Conservation (phyloP, 306 rosid genomes). For the Carpinus fangiana region DNA sequence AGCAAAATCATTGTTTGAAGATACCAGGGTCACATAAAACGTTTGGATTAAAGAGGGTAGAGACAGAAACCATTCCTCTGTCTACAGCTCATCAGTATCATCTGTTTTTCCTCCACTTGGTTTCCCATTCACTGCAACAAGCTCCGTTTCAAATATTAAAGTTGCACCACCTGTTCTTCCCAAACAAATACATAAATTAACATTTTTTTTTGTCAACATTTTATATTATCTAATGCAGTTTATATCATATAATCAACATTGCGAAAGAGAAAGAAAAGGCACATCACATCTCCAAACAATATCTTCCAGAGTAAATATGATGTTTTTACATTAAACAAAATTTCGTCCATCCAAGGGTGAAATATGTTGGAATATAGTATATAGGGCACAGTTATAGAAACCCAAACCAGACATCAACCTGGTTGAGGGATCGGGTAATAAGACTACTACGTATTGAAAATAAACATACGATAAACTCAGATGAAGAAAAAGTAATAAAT, state of each 20-base stretch:
- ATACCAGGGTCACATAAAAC: background rate
- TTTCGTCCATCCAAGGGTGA: background rate
- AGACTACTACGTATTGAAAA: too few species aligned
- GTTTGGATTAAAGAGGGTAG: background rate
- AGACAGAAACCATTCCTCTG: background rate
- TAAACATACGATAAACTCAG: too few species aligned
- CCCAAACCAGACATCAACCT: background rate
- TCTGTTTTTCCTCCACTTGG: conserved; percentile 32
- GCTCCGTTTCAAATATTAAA: conserved; percentile 89
- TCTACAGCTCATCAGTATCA: conserved; percentile 37
- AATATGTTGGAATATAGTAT: background rate
- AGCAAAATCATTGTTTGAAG: background rate
- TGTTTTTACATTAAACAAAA: background rate
- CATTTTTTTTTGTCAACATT: too few species aligned
- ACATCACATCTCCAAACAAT: background rate
- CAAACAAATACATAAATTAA: conserved; percentile 8
- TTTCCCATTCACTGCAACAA: conserved; percentile 78
- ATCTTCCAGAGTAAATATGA: background rate
- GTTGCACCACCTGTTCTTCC: conserved; percentile 85
- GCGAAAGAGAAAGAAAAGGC: background rate
- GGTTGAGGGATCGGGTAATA: background rate
- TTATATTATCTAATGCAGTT: background rate
- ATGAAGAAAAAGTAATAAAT: too few species aligned
- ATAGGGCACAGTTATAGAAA: background rate
- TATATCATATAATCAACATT: background rate